Conservation (phyloP, 108 stramenopile species). For the Cyclotella distinguenda region DNA sequence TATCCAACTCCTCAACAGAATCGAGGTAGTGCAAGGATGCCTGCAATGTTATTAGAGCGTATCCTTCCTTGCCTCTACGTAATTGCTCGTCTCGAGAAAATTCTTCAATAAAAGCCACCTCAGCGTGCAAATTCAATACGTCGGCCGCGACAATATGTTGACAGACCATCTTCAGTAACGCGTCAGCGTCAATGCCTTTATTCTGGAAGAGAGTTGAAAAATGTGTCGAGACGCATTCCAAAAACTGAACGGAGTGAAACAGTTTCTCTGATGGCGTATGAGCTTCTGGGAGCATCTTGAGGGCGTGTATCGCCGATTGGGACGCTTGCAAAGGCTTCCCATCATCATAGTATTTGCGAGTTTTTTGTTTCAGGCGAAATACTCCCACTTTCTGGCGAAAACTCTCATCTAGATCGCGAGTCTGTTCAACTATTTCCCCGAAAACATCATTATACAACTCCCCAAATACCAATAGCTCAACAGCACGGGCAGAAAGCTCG, state of each 20-base stretch:
- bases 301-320: slow-evolving; percentile 55
- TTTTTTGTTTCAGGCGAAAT: slow-evolving; percentile 21
- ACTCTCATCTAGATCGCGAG: slow-evolving; percentile 30
- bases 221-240: slow-evolving; percentile 69
- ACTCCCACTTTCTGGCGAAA: slow-evolving; percentile 50
- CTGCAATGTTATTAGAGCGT: slow-evolving; percentile 81
- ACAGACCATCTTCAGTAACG: slow-evolving; percentile 77
- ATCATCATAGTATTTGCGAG: background rate
- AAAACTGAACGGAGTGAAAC: slow-evolving; percentile 61
- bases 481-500: slow-evolving; percentile 71
- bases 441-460: slow-evolving; percentile 66
- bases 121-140: slow-evolving; percentile 66
- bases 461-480: slow-evolving; percentile 81
- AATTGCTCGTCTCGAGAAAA: slow-evolving; percentile 86
- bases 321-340: slow-evolving; percentile 33
- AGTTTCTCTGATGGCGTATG: slow-evolving; percentile 79
- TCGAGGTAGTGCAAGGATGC: slow-evolving; percentile 84
- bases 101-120: slow-evolving; percentile 85
- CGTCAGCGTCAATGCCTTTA: slow-evolving; percentile 70
- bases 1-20: slow-evolving; percentile 56
- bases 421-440: slow-evolving; percentile 32
- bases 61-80: slow-evolving; percentile 82
- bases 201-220: slow-evolving; percentile 44
- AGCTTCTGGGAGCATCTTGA: slow-evolving; percentile 55
- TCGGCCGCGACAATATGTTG: slow-evolving; percentile 74